Percentiles rank a stretch among this genome's conserved stretches.
phyloP scores from a whole-genome alignment of 495 filamentous ascomycete genomes.

The Aspergillus incahuasiensis region DNA sequence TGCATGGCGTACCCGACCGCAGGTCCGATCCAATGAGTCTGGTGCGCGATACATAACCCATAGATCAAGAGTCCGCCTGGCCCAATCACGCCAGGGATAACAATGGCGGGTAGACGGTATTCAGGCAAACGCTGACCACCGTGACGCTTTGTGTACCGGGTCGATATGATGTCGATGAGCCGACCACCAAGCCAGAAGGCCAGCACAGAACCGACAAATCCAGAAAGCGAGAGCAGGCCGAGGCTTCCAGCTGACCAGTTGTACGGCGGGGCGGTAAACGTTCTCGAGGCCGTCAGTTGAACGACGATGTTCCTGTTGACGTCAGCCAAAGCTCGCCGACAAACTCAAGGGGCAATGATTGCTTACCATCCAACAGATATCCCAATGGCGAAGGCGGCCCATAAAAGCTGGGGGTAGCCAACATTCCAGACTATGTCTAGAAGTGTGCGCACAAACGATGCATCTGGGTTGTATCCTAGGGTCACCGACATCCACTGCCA shows the following conservation, averaged over 20 bases:
- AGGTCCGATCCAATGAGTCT: constrained; percentile 28
- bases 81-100: constrained; percentile 27
- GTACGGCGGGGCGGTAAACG: constrained; percentile 29
- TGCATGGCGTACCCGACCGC: constrained; percentile 35
- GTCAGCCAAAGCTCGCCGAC: not conserved
- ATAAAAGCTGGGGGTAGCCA: constrained; percentile 28
- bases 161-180: constrained; percentile 31
- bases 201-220: constrained; percentile 27
- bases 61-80: constrained; percentile 28
- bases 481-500: constrained; percentile 27
- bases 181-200: constrained; percentile 31
- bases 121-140: constrained; percentile 25
- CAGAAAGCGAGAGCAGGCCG: constrained; percentile 27
- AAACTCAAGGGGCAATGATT: not conserved
- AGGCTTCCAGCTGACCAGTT: constrained; percentile 24
- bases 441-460: constrained; percentile 22
- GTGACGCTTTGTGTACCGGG: constrained; percentile 21
- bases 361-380: constrained; percentile 29
- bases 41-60: constrained; percentile 25
- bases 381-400: constrained; percentile 27
- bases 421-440: constrained; percentile 23
- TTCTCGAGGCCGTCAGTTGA: constrained; percentile 26
- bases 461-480: constrained; percentile 21
- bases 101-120: constrained; percentile 27
- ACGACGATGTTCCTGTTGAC: constrained; percentile 31